Base-by-base conservation (phyloP, 1,139 yeast genomes). In the Candida sanyaensis region DNA sequence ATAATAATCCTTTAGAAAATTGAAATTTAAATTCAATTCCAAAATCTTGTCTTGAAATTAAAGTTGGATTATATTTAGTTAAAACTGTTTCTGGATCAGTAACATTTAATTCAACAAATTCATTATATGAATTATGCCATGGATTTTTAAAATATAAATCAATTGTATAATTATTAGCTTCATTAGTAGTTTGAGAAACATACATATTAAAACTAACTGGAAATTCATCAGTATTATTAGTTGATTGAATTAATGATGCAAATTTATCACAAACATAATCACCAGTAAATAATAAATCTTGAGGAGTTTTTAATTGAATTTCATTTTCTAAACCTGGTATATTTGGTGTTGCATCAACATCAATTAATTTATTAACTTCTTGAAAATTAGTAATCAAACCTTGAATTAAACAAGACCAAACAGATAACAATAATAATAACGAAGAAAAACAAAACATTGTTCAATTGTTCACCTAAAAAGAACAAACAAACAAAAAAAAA, bases 351-450 rank as follows among this genome's bases (percentile, higher is more conserved):
- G 23, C 10, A 13, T 37, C 17, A 17, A 23, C 9, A 10, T 33
- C 24, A 7, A 9, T 17, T 17, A 29, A 41, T 51, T 58, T 23
- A 46, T 53, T 17, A 44, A 47, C 40, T 43, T 51, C 23, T 26
- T 55, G 11, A 54, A 56, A 38, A 44, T 64, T 32, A 67, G 72
- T 7, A 53, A 57, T 23, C 71, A 66, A 47, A 65, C 61, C 46
- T 50, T 68, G 50, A 66, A 63, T 43, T 50, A 63, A 36, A 36
- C 28, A 9, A 37, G 62, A 57, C 31, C 61, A 48, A 48, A 47
- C 47, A 23, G 36, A n/a, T 13, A 44, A 42, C 11, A 32, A 29
- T 11, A 28, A 45, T n/a, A 44, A 42, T 12, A 32, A 26, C 9
- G 26, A 46, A 11, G 27, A 53, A 6, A 30, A 55, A 12, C 33